phyloP scores from a whole-genome alignment of 2,329 filamentous ascomycete species.

The Aspergillus aculeatus region DNA sequence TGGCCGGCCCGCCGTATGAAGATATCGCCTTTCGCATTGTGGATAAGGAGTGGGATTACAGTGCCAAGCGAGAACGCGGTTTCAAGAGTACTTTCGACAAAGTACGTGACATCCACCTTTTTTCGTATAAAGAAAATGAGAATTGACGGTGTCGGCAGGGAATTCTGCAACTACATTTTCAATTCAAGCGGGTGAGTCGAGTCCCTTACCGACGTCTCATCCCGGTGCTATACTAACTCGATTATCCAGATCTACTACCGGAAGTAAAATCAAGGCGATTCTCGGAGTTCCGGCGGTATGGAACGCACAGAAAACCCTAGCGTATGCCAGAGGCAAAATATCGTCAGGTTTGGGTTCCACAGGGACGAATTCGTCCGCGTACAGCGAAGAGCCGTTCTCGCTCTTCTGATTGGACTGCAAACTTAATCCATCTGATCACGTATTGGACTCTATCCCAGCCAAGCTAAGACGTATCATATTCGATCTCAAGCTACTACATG shows the following conservation, averaged over 20 bases:
- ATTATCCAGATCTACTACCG: conserved; percentile 47
- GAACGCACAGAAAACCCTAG: not conserved
- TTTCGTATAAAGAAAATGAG: not conserved
- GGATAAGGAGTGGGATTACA: conserved; percentile 99
- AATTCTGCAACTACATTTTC: conserved; percentile 93
- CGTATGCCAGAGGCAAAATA: not conserved
- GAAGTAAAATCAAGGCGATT: conserved; percentile 38
- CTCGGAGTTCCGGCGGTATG: not conserved
- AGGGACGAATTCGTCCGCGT: not conserved
- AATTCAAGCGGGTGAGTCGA: conserved; percentile 85
- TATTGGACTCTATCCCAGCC: conserved; percentile 14
- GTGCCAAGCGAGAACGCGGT: conserved; percentile 87
- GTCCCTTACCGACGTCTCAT: conserved; percentile 3
- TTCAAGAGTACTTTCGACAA: conserved; percentile 98
- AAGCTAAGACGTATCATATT: conserved; percentile 22
- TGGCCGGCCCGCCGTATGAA: conserved; percentile 92
- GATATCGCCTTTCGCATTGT: conserved; percentile 97
- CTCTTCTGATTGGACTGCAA: conserved; percentile 30
- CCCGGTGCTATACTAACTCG: conserved; percentile 6
- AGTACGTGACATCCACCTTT: conserved; percentile 53
- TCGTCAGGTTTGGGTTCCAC: not conserved
- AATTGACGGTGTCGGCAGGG: conserved; percentile 58
- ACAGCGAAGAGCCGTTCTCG: not conserved
- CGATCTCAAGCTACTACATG: conserved; percentile 11
- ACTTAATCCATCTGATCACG: conserved; percentile 19